These are phyloP conservation scores for Euphorbia lathyris DNA, from an alignment of 345 rosid species.

Conservation along the genomic window DNA sequence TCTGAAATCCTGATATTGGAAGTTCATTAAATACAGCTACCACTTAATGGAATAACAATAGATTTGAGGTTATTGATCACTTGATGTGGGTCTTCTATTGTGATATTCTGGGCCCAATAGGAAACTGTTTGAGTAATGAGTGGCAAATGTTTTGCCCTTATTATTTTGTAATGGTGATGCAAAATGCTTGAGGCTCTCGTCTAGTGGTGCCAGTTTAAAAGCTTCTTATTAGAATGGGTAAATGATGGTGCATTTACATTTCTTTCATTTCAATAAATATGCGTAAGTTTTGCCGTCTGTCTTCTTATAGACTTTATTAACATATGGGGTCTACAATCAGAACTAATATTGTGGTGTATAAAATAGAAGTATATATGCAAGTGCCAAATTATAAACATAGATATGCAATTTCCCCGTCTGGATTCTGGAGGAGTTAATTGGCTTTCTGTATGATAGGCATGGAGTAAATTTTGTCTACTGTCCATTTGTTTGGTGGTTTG, in stretches of 20 bases:
- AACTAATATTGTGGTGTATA: too few species aligned
- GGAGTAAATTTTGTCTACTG: conserved; percentile 5
- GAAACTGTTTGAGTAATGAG: neutral
- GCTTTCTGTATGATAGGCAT: neutral
- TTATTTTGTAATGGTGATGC: neutral
- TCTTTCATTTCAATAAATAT: too few species aligned
- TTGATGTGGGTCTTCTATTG: neutral
- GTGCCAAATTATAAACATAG: neutral
- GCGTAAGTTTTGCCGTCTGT: too few species aligned
- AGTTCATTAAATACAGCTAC: neutral
- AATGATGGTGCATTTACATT: neutral
- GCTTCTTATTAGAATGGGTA: neutral
- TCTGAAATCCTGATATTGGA: neutral
- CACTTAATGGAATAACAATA: neutral
- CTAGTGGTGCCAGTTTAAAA: neutral
- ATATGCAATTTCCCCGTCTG: neutral
- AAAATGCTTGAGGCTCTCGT: neutral
- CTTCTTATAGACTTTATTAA: too few species aligned
- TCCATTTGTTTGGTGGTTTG: neutral
- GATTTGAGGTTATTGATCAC: neutral
- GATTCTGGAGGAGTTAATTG: neutral
- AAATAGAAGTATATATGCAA: neutral
- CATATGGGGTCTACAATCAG: too few species aligned
- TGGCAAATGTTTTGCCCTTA: neutral
- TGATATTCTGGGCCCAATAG: neutral